Evolutionary conservation across 306 rosid species (phyloP).

Genomic region (Casuarina equisetifolia): DNA sequence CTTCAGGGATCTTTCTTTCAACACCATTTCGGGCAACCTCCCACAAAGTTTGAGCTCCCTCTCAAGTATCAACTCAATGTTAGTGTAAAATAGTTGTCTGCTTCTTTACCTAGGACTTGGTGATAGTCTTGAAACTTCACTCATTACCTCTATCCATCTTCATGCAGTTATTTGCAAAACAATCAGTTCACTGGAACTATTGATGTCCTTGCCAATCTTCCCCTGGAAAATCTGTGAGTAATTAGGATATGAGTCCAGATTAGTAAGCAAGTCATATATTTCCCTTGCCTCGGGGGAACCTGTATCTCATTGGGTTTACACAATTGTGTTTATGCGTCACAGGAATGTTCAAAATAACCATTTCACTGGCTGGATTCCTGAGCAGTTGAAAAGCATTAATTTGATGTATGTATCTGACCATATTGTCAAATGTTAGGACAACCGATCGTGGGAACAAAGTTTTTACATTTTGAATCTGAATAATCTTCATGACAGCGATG

Average conservation of each 20-base stretch:
- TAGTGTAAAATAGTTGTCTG: conserved; percentile 31
- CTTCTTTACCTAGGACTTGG: conserved; percentile 11
- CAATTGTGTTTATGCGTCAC: conserved; percentile 31
- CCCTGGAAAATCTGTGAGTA: conserved; percentile 72
- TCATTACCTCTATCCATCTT: conserved; percentile 28
- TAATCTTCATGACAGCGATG: conserved; percentile 53
- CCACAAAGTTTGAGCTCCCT: conserved; percentile 84
- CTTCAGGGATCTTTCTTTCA: conserved; percentile 92
- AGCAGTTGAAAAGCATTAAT: conserved; percentile 63
- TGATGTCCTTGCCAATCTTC: conserved; percentile 79
- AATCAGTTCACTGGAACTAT: conserved; percentile 88
- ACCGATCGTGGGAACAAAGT: conserved; percentile 16
- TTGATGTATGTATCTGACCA: conserved; percentile 59
- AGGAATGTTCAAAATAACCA: conserved; percentile 87
- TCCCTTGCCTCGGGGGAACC: conserved; percentile 6
- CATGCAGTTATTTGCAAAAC: conserved; percentile 73
- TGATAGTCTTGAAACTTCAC: conserved; percentile 29
- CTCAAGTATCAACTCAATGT: conserved; percentile 65
- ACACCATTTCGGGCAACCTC: conserved; percentile 68
- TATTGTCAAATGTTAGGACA: conserved; percentile 12
- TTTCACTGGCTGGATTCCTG: conserved; percentile 92
- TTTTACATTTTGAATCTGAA: conserved; percentile 26
- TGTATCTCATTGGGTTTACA: conserved; percentile 16
- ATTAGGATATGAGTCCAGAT: conserved; percentile 22
- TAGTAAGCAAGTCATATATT: conserved; percentile 19